Evolutionary conservation across 257 asterid species (phyloP), one percentile per base, ranked within the genome.

Genomic region (Echites panduratus): DNA sequence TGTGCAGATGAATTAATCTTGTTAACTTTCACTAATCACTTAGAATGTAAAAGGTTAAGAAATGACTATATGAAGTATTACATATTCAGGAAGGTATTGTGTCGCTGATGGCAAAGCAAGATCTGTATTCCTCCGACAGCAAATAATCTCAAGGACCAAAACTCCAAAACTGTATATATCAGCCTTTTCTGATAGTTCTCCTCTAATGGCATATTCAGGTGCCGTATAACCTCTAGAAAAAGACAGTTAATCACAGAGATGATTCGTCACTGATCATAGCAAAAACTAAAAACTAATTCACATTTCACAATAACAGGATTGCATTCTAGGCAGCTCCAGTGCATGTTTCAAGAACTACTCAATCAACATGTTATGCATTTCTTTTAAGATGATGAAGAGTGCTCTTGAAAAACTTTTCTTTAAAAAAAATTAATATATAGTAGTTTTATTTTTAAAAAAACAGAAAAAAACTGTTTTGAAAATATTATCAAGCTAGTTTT

Each of bases 51-150:
- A 14, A 19, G 40, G 1, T 35, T 8, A 43, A 65, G 52, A 41
- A 71, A 71, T 4, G 20, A 57, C 10, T 22, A 26, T 3, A 26
- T 56, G 32, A 47, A 50, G 27, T 59, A 80, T 1, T 84, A 88
- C 96, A 84, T 88, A 90, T 85, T 90, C 95, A 0, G 95, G 94
- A 40, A 90, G 92, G 79, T 90, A 90, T 52, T 90, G 95, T 88
- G 72, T 85, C 74, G 88, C 96, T 76, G 96, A 86, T 52, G 90
- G 82, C 84, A 90, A 73, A 66, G 70, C 73, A 58, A 86, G 92
- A 75, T 90, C 92, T 1, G 95, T 90, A 64, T 90, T 88, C 78
- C 67, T 86, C 79, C 96, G 74, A 83, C 89, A 77, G 78, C 86
- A 86, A 73, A 90, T 84, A 19, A 90, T 90, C 78, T 90, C 96